Percentiles rank a stretch among this genome's conserved stretches.
These are phyloP conservation scores for Nakazawaea molendinolei DNA, from an alignment of 805 yeast species.

Conservation along the genomic window DNA sequence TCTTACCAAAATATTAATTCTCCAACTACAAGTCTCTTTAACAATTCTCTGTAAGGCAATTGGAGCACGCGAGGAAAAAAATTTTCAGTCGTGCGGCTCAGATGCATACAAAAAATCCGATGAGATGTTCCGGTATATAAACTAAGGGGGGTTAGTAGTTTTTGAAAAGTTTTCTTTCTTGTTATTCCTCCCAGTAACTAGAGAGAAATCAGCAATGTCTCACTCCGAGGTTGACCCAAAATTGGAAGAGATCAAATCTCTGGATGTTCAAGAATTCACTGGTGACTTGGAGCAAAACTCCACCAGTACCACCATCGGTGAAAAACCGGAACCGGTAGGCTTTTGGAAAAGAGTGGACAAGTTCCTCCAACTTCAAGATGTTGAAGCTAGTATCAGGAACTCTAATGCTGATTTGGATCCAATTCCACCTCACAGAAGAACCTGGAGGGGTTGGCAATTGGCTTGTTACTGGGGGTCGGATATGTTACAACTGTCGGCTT, in stretches of 20 bases:
- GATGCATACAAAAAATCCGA: too few species aligned
- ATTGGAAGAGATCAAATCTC: neutral
- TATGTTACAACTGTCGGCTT: constrained; percentile 19
- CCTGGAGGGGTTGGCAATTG: constrained; percentile 18
- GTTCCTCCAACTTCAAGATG: constrained; percentile 7
- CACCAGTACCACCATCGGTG: constrained; percentile 2
- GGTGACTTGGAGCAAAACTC: neutral
- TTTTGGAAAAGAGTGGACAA: constrained; percentile 13
- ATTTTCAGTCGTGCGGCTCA: too few species aligned
- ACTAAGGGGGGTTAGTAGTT: too few species aligned
- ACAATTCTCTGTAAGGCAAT: too few species aligned
- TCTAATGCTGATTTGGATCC: constrained; percentile 15
- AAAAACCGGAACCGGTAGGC: too few species aligned
- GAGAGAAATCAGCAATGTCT: neutral
- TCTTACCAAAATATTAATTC: too few species aligned
- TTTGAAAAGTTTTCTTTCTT: too few species aligned
- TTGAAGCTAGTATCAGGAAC: constrained; percentile 6
- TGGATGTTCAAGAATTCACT: neutral
- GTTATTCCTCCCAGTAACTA: too few species aligned
- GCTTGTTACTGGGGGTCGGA: constrained; percentile 22
- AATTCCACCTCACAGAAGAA: constrained; percentile 18
- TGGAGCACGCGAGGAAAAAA: too few species aligned
- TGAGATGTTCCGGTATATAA: too few species aligned
- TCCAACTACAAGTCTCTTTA: too few species aligned
- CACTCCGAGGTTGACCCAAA: neutral